These are phyloP conservation scores for Trichosporon coremiiforme DNA, from an alignment of 1,284 basidiomycete genomes.

Conservation along the genomic window DNA sequence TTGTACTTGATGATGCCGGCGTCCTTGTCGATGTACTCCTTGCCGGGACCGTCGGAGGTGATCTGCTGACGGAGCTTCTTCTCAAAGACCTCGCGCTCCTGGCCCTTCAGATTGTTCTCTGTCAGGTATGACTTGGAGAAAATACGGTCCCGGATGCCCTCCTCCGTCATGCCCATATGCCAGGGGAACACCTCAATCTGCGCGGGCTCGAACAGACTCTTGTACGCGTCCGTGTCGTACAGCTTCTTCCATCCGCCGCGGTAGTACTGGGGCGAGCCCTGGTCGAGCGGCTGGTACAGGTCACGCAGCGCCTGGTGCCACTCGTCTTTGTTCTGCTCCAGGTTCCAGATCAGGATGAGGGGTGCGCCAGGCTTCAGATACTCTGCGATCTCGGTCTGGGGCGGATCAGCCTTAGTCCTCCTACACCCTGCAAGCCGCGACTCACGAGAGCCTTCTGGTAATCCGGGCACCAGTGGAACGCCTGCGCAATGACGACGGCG, in stretches of 20 bases:
- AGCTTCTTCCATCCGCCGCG: constrained; percentile 42
- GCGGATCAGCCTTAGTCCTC: constrained; percentile 20
- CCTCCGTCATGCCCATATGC: constrained; percentile 40
- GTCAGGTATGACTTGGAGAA: constrained; percentile 54
- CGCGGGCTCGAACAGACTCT: constrained; percentile 39
- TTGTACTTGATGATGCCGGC: constrained; percentile 45
- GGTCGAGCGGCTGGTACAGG: constrained; percentile 44
- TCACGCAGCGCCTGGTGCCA: constrained; percentile 38
- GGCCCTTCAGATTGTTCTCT: constrained; percentile 40
- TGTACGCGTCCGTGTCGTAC: constrained; percentile 45
- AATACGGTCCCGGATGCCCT: constrained; percentile 43
- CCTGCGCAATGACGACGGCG: constrained; percentile 54
- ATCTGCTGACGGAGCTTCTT: constrained; percentile 37
- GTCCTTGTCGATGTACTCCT: constrained; percentile 49
- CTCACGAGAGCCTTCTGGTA: constrained; percentile 50
- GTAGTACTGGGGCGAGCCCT: constrained; percentile 53
- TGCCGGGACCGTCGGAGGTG: constrained; percentile 30
- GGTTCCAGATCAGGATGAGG: constrained; percentile 56
- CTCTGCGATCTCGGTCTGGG: constrained; percentile 47
- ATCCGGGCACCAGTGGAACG: constrained; percentile 56
- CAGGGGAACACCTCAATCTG: constrained; percentile 37
- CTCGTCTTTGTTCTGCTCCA: constrained; percentile 37
- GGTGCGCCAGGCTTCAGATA: constrained; percentile 52
- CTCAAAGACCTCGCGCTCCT: constrained; percentile 37
- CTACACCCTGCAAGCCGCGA: constrained; percentile 16